A percentile compares a stretch with the other conserved stretches of the same genome.
These are phyloP conservation scores for Clavispora santaluciae DNA, from an alignment of 805 yeast species.

Conservation along the genomic window DNA sequence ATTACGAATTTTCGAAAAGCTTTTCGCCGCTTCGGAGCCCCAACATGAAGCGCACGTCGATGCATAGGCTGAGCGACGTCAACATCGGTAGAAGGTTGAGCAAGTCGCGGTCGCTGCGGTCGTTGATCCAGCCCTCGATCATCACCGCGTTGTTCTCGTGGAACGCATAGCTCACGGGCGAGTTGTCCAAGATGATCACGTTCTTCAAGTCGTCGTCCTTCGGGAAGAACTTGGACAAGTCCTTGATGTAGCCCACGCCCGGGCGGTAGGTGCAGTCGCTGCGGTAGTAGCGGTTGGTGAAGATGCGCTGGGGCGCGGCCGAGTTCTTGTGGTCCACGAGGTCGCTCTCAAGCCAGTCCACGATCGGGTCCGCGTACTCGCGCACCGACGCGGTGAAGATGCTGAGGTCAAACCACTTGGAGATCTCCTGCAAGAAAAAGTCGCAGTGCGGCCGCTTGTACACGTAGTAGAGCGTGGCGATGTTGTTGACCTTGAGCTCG, in stretches of 20 bases:
- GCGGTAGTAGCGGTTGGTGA: constrained; percentile 65
- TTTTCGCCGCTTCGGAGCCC: constrained; percentile 71
- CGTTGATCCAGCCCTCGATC: constrained; percentile 97
- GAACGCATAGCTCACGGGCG: constrained; percentile 81
- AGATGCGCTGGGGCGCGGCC: constrained; percentile 26
- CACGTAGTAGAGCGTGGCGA: constrained; percentile 81
- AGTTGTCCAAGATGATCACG: constrained; percentile 81
- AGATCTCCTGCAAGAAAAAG: constrained; percentile 69
- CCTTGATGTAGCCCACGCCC: constrained; percentile 77
- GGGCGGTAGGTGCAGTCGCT: constrained; percentile 70
- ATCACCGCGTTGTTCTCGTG: constrained; percentile 86
- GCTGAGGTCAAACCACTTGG: constrained; percentile 83
- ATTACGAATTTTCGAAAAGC: constrained; percentile 41
- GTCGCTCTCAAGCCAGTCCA: constrained; percentile 82
- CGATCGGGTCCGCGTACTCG: constrained; percentile 96
- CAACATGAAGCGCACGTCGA: constrained; percentile 78
- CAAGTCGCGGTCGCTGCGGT: constrained; percentile 84
- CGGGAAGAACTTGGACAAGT: constrained; percentile 34
- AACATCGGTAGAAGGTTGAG: constrained; percentile 77
- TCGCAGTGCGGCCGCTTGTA: constrained; percentile 92
- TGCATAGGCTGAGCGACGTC: constrained; percentile 67
- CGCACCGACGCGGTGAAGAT: constrained; percentile 92
- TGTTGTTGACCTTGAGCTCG: constrained; percentile 66
- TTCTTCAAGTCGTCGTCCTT: constrained; percentile 71
- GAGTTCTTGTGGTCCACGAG: constrained; percentile 17